Conservation (phyloP, 345 rosid genomes). For the Gossypium herbaceum region DNA sequence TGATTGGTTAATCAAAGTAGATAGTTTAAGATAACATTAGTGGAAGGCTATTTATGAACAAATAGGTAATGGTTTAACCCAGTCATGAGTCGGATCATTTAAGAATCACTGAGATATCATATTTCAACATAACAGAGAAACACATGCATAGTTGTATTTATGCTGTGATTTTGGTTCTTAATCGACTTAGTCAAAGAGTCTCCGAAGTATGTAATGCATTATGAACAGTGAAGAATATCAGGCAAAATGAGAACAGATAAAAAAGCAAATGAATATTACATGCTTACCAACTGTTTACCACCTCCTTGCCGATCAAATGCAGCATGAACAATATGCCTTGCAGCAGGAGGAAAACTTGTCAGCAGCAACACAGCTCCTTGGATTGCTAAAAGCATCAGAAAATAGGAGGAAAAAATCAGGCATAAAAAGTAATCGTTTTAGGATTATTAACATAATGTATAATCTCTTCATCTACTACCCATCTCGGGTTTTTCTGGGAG, state of each 20-base stretch:
- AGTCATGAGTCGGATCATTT: not conserved
- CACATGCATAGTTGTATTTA: not conserved
- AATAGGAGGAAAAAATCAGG: not conserved
- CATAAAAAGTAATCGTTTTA: not conserved
- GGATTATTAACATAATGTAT: not conserved
- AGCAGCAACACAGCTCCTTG: slow-evolving; percentile 72
- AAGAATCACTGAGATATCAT: not conserved
- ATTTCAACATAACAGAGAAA: not conserved
- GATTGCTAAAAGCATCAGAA: slow-evolving; percentile 42
- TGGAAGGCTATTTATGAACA: not conserved
- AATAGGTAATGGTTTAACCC: not conserved
- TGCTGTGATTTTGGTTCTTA: not conserved
- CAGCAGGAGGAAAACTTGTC: slow-evolving; percentile 53
- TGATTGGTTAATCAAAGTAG: not conserved
- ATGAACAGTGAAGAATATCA: not conserved
- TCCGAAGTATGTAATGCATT: not conserved
- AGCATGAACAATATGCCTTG: slow-evolving; percentile 57
- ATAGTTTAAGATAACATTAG: not conserved
- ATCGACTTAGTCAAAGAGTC: not conserved
- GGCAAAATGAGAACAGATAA: not conserved
- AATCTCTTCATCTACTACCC: not conserved
- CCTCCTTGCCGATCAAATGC: slow-evolving; percentile 77
- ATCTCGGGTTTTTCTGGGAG: not conserved
- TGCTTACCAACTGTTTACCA: slow-evolving; percentile 82
- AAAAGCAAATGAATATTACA: not conserved